These are phyloP conservation scores for Pythium inflatum DNA, from an alignment of 352 stramenopile genomes.

Conservation along the genomic window DNA sequence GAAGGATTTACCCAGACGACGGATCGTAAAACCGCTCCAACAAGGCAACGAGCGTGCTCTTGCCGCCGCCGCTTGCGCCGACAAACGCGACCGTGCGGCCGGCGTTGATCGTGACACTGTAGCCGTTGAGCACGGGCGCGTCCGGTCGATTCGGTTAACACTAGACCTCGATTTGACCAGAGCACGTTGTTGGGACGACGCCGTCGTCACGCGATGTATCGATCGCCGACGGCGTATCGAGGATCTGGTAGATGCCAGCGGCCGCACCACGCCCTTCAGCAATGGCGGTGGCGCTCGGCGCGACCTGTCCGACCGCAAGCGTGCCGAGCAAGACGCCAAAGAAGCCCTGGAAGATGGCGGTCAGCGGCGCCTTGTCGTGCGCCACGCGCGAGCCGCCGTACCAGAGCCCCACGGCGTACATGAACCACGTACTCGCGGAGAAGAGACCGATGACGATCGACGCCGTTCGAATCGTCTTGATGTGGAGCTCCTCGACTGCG, in stretches of 20 bases:
- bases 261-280: constrained; percentile 36
- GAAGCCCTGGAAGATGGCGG: constrained; percentile 41
- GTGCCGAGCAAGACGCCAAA: constrained; percentile 43
- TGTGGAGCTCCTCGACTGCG: constrained; percentile 38
- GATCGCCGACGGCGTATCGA: constrained; percentile 41
- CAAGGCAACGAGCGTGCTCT: constrained; percentile 72
- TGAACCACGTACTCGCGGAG: constrained; percentile 36
- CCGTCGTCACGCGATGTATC: constrained; percentile 34
- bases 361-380: constrained; percentile 32
- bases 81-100: constrained; percentile 80
- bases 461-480: constrained; percentile 35
- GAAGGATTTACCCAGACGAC: constrained; percentile 38
- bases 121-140: constrained; percentile 27
- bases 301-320: constrained; percentile 41
- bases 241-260: constrained; percentile 39
- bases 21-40: constrained; percentile 77
- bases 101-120: constrained; percentile 42
- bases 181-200: constrained; percentile 37
- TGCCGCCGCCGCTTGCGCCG: constrained; percentile 77
- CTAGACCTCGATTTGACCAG: constrained; percentile 49
- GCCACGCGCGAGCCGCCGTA: constrained; percentile 40
- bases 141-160: constrained; percentile 63
- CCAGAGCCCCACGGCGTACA: constrained; percentile 38
- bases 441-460: constrained; percentile 37
- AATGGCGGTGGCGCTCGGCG: constrained; percentile 40